Percentiles rank a stretch among this genome's conserved stretches.
Conservation (phyloP, 148 eudicot genomes). For the Suaeda aralocaspica region DNA sequence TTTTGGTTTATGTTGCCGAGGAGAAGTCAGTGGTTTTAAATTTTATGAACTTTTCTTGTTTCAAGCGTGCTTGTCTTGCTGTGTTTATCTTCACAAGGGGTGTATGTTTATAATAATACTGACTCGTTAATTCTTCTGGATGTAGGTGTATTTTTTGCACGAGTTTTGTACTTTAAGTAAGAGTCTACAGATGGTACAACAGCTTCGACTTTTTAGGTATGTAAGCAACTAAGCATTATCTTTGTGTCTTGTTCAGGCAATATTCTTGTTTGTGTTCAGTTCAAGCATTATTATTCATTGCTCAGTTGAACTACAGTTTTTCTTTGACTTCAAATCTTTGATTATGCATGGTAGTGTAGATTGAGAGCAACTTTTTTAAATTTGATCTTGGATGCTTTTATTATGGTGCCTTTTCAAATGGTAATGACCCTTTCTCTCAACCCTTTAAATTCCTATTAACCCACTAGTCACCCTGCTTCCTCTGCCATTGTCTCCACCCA, state of each 20-base stretch:
- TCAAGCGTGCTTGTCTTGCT: not conserved
- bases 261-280: not conserved
- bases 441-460: too few relatives aligned
- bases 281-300: not conserved
- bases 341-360: not conserved
- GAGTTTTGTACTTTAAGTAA: conserved; percentile 91
- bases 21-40: not conserved
- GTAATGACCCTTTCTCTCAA: too few relatives aligned
- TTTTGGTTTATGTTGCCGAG: not conserved
- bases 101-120: conserved; percentile 1
- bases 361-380: too few relatives aligned
- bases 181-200: conserved; percentile 95
- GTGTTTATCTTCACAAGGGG: not conserved
- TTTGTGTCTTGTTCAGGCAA: conserved; percentile 11
- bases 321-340: not conserved
- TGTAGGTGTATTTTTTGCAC: conserved; percentile 74
- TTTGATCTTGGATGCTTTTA: not conserved
- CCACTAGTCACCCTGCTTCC: too few relatives aligned
- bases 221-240: not conserved
- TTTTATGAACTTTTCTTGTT: not conserved
- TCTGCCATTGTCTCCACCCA: too few relatives aligned
- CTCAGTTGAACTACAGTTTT: not conserved
- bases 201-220: conserved; percentile 81
- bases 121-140: not conserved
- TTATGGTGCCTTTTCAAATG: too few relatives aligned